Evolutionary conservation across 1,139 yeast genomes (phyloP).

Genomic region (Hansenula lynferdii): DNA sequence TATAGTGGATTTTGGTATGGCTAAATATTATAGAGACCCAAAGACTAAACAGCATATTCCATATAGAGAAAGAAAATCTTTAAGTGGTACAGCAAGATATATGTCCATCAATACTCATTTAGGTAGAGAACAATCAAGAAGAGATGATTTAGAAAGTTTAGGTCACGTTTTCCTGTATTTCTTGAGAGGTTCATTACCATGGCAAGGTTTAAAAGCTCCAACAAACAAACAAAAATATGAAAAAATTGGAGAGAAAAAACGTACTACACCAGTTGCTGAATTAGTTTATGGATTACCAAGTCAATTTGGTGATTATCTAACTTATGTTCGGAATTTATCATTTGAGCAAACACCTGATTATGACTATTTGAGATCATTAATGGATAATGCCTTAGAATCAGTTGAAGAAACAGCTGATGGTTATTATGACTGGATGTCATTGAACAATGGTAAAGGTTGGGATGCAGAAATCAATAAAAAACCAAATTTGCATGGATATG

Average conservation of each 20-base stretch:
- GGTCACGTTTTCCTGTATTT: slow-evolving; percentile 95
- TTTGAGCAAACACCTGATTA: slow-evolving; percentile 81
- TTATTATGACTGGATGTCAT: slow-evolving; percentile 81
- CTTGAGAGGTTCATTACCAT: slow-evolving; percentile 91
- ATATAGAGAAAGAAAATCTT: slow-evolving; percentile 90
- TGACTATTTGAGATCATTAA: slow-evolving; percentile 60
- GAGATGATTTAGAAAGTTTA: slow-evolving; percentile 94
- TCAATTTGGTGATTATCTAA: slow-evolving; percentile 74
- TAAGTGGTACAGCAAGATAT: slow-evolving; percentile 98
- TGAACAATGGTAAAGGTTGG: slow-evolving; percentile 81
- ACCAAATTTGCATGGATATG: slow-evolving; percentile 78
- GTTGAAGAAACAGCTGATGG: slow-evolving; percentile 51
- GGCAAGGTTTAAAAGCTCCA: slow-evolving; percentile 96
- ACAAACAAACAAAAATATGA: slow-evolving; percentile 80
- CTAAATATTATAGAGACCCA: slow-evolving; percentile 94
- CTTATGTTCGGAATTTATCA: slow-evolving; percentile 62
- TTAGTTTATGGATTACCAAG: slow-evolving; percentile 64
- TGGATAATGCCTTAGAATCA: slow-evolving; percentile 61
- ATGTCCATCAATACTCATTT: slow-evolving; percentile 94
- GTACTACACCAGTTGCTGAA: slow-evolving; percentile 64
- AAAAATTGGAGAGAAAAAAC: slow-evolving; percentile 75
- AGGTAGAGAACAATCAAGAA: slow-evolving; percentile 94
- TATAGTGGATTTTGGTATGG: slow-evolving; percentile 95
- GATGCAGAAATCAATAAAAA: slow-evolving; percentile 73
- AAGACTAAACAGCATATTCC: slow-evolving; percentile 95